These are phyloP conservation scores for Aspergillus floridensis DNA, from an alignment of 2,329 filamentous ascomycete species.

Conservation along the genomic window DNA sequence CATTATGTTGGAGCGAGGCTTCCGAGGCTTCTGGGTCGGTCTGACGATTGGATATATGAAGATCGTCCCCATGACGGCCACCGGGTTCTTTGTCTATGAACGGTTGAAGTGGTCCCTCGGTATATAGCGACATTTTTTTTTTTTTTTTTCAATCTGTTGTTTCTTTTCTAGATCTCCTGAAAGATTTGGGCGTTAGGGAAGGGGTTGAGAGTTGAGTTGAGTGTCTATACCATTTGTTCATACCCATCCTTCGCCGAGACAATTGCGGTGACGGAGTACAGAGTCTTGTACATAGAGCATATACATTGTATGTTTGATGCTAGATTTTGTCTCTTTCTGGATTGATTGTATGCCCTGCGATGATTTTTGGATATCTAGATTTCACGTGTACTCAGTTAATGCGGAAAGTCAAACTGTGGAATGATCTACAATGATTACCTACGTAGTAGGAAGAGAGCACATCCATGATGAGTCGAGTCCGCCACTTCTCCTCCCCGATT, in stretches of 20 bases:
- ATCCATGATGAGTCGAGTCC: no score
- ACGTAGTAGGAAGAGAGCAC: no score
- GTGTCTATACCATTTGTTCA: constrained; percentile 18
- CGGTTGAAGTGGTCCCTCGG: constrained; percentile 63
- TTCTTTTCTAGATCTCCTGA: background rate
- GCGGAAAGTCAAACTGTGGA: no score
- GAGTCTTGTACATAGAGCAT: constrained; percentile 15
- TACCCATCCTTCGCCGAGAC: constrained; percentile 17
- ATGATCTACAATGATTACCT: no score
- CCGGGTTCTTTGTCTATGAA: constrained; percentile 67
- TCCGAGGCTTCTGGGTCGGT: constrained; percentile 85
- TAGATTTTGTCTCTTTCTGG: no score
- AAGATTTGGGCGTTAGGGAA: background rate
- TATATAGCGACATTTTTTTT: constrained; percentile 48
- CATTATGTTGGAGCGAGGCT: constrained; percentile 73
- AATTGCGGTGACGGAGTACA: constrained; percentile 4
- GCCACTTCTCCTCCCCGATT: constrained; percentile 3
- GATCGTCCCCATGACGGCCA: constrained; percentile 82
- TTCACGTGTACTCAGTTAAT: background rate
- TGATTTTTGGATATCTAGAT: no score
- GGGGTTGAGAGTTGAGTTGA: background rate
- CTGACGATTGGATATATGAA: constrained; percentile 94
- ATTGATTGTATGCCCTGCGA: background rate
- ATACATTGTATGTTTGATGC: background rate
- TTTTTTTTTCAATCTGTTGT: constrained; percentile 10